Conservation (phyloP, 768 basidiomycete genomes). For the Boletus insuetus region DNA sequence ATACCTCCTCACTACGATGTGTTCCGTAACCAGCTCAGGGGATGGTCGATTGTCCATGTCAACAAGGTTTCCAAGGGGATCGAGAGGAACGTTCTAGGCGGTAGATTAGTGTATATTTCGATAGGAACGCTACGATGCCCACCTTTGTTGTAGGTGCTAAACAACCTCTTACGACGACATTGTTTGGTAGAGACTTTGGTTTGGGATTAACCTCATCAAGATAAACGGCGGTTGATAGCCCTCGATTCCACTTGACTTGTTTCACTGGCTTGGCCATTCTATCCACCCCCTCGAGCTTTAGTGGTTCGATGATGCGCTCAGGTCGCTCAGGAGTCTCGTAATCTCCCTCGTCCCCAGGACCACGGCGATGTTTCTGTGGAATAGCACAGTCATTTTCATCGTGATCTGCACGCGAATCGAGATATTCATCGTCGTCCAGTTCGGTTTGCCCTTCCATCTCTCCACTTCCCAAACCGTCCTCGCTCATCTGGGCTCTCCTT, state of each 20-base stretch:
- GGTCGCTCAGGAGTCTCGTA: slow-evolving; percentile 63
- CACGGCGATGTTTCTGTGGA: slow-evolving; percentile 48
- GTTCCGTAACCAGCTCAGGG: slow-evolving; percentile 58
- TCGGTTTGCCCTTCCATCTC: slow-evolving; percentile 32
- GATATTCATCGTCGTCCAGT: slow-evolving; percentile 4
- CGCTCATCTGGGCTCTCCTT: slow-evolving; percentile 51
- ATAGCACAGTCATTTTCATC: slow-evolving; percentile 29
- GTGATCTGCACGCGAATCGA: slow-evolving; percentile 3
- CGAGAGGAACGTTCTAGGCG: slow-evolving; percentile 55
- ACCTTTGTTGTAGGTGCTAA: slow-evolving; percentile 69
- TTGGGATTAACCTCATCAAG: slow-evolving; percentile 62
- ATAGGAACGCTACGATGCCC: slow-evolving; percentile 8
- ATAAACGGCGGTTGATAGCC: slow-evolving; percentile 58
- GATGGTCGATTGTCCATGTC: slow-evolving; percentile 52
- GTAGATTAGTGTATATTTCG: slow-evolving; percentile 3
- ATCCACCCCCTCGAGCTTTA: slow-evolving; percentile 35
- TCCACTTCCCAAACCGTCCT: slow-evolving; percentile 25
- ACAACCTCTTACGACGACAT: slow-evolving; percentile 56
- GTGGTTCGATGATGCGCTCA: slow-evolving; percentile 40
- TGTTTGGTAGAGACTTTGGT: slow-evolving; percentile 42
- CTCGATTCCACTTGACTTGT: slow-evolving; percentile 77
- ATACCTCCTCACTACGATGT: slow-evolving; percentile 71
- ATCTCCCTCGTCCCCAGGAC: slow-evolving; percentile 80
- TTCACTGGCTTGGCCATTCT: slow-evolving; percentile 37
- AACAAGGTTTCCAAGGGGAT: slow-evolving; percentile 69